Evolutionary conservation across 1,139 yeast genomes (phyloP).

Genomic region (Zygotorulaspora mrakii): DNA sequence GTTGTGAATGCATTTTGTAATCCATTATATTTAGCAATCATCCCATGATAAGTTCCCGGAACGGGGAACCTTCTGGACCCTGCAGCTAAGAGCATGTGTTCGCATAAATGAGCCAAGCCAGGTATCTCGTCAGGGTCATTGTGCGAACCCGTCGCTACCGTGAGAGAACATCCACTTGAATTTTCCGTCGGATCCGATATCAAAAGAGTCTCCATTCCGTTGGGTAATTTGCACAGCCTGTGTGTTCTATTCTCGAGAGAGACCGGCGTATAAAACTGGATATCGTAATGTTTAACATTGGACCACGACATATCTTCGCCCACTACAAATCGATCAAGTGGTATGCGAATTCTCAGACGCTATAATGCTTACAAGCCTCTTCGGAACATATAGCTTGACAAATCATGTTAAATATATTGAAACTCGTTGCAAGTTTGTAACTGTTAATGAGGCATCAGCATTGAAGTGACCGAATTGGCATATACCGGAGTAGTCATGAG

Average conservation of each 20-base stretch:
- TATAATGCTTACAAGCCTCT: too few relatives aligned
- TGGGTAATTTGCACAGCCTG: slow-evolving; percentile 46
- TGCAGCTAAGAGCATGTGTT: slow-evolving; percentile 55
- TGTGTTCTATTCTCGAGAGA: slow-evolving; percentile 40
- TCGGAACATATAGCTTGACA: too few relatives aligned
- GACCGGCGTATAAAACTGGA: slow-evolving; percentile 40
- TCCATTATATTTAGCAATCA: slow-evolving; percentile 50
- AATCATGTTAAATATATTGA: too few relatives aligned
- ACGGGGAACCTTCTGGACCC: slow-evolving; percentile 55
- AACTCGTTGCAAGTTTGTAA: too few relatives aligned
- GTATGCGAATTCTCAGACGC: too few relatives aligned
- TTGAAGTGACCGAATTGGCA: too few relatives aligned
- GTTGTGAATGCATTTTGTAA: slow-evolving; percentile 61
- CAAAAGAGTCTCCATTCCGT: slow-evolving; percentile 50
- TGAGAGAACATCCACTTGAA: slow-evolving; percentile 46
- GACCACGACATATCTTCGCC: slow-evolving; percentile 19
- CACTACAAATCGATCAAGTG: too few relatives aligned
- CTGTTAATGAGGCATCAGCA: too few relatives aligned
- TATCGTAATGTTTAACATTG: slow-evolving; percentile 30
- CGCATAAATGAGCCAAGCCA: slow-evolving; percentile 74
- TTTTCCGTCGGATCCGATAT: slow-evolving; percentile 56
- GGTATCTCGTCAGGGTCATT: slow-evolving; percentile 52
- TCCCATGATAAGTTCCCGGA: slow-evolving; percentile 45
- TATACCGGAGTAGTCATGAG: too few relatives aligned
- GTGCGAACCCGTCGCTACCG: slow-evolving; percentile 62